Evolutionary conservation across 257 asterid genomes (phyloP).

Genomic region (Primulina tabacum): DNA sequence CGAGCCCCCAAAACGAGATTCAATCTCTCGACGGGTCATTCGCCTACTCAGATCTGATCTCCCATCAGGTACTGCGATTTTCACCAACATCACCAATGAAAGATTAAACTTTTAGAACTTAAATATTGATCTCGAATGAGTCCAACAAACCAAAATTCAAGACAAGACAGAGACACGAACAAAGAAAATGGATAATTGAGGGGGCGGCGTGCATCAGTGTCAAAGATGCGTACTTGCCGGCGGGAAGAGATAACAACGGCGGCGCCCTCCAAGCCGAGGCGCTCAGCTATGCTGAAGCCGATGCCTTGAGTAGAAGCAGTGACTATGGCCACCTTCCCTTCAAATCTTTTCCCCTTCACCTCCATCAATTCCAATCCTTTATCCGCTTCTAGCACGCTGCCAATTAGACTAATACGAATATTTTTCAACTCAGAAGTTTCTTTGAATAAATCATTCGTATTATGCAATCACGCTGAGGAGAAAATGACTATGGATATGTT

Average conservation of each 20-base stretch:
- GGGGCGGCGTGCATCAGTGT: background rate
- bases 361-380: slow-evolving; percentile 18
- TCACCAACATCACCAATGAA: background rate
- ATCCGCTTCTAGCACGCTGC: background rate
- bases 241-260: slow-evolving; percentile 91
- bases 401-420: background rate
- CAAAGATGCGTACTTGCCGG: slow-evolving; percentile 44
- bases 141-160: background rate
- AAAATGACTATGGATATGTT: background rate
- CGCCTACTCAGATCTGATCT: no score
- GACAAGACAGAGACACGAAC: background rate
- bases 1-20: no score
- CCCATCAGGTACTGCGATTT: no score
- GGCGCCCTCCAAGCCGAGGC: slow-evolving; percentile 90
- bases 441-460: no score
- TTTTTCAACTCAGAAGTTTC: background rate
- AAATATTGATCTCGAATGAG: background rate
- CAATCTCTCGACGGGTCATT: no score
- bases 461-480: background rate
- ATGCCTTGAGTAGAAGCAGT: slow-evolving; percentile 98
- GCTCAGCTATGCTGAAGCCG: slow-evolving; percentile 81
- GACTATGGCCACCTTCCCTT: slow-evolving; percentile 74
- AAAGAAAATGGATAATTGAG: background rate
- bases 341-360: slow-evolving; percentile 58
- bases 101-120: slow-evolving; percentile 5